Percentiles rank a stretch among this genome's conserved stretches.
Evolutionary conservation across 2,329 filamentous ascomycete species (phyloP).

Genomic region (Ambrosiella beaveri): DNA sequence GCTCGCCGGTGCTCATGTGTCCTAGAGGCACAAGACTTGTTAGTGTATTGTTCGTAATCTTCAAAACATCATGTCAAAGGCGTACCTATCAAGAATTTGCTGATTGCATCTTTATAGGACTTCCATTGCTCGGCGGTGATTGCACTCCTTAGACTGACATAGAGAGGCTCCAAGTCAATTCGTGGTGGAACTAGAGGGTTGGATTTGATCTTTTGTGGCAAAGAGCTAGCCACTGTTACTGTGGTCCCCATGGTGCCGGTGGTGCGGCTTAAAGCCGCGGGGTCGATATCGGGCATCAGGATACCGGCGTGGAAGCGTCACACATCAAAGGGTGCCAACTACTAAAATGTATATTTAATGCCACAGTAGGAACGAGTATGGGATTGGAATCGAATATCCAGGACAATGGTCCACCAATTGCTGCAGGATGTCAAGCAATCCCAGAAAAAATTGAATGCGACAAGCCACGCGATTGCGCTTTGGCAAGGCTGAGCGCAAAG

Average conservation of each 20-base stretch:
- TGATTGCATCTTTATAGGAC: slow-evolving; percentile 44
- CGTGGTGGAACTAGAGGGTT: slow-evolving; percentile 46
- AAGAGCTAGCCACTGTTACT: slow-evolving; percentile 26
- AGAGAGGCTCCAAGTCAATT: slow-evolving; percentile 50
- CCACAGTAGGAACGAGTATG: background rate
- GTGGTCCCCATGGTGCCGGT: slow-evolving; percentile 31
- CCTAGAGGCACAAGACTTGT: background rate
- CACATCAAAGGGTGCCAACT: too few relatives aligned
- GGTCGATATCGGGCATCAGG: slow-evolving; percentile 52
- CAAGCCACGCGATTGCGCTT: slow-evolving; percentile 10
- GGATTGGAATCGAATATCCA: background rate
- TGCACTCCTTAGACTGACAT: slow-evolving; percentile 41
- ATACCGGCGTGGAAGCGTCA: background rate
- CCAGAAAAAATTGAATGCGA: slow-evolving; percentile 5
- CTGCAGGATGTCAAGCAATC: too few relatives aligned
- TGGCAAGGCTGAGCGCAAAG: slow-evolving; percentile 11
- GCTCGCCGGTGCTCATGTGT: slow-evolving; percentile 25
- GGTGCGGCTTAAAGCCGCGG: slow-evolving; percentile 48
- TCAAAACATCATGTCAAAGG: background rate
- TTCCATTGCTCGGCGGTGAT: slow-evolving; percentile 46
- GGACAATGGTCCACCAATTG: too few relatives aligned
- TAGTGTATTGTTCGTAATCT: background rate
- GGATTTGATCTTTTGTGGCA: slow-evolving; percentile 34
- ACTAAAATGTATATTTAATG: too few relatives aligned
- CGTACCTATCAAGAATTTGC: slow-evolving; percentile 45